phyloP scores from a whole-genome alignment of 257 asterid genomes.

The Coffea canephora region DNA sequence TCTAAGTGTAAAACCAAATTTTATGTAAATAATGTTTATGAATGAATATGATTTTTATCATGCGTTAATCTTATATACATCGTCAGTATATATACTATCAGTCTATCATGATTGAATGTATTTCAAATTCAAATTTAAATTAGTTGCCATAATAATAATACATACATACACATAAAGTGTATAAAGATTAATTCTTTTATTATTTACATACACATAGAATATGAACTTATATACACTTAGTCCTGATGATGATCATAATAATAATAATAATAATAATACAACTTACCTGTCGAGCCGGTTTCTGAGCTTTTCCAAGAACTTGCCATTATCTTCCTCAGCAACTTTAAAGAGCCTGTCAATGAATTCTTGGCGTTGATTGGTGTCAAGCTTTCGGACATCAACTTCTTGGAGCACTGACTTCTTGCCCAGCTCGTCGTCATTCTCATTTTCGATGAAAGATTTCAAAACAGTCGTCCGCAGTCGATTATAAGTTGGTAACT shows the following conservation, averaged over 20 bases:
- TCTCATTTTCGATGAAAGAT: slow-evolving; percentile 26
- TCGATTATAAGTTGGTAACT: slow-evolving; percentile 77
- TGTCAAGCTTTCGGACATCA: slow-evolving; percentile 45
- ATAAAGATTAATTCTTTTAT: no score
- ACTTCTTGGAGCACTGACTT: slow-evolving; percentile 35
- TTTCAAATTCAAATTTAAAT: no score
- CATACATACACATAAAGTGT: no score
- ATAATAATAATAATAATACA: not conserved
- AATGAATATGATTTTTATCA: no score
- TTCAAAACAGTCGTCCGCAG: slow-evolving; percentile 59
- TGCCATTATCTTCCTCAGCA: slow-evolving; percentile 56
- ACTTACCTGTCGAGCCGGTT: slow-evolving; percentile 55
- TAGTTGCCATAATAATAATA: no score
- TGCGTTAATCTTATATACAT: no score
- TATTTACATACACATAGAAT: not conserved
- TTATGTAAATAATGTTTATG: no score
- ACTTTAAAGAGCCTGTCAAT: slow-evolving; percentile 48
- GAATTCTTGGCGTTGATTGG: slow-evolving; percentile 43
- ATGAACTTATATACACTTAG: no score
- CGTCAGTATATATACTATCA: no score
- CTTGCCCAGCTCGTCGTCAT: slow-evolving; percentile 18
- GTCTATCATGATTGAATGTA: no score
- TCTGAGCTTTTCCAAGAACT: slow-evolving; percentile 44
- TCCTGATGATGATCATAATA: no score
- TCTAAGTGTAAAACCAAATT: no score